Base-by-base conservation (phyloP, 345 rosid genomes). In the Leavenworthia alabamica region DNA sequence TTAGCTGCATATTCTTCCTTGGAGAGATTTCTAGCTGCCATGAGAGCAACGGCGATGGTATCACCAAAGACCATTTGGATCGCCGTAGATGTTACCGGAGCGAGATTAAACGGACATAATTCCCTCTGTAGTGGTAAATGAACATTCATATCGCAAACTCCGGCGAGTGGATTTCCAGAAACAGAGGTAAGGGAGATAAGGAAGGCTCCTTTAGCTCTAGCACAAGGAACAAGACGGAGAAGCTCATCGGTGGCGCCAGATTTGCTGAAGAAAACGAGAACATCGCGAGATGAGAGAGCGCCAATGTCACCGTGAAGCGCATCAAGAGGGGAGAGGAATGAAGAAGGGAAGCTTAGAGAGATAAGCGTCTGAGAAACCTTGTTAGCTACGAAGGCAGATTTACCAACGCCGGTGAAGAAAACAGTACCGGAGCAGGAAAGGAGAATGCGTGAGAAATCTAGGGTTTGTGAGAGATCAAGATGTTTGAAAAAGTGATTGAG, bases 1-100 rank as follows among this genome's bases (percentile, higher is more conserved):
- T 90, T 94, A 9, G 95, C 61, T 0, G 96, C 99, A 44, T 94
- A 94, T 48, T 82, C 86, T 9, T 90, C 99, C 77, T 73, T 90
- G 10, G 78, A 77, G 62, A 94, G 73, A 77, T 86, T 90, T 78
- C 83, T 77, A 2, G 99, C 96, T 0, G 76, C 90, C 99, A 90
- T 88, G 59, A 94, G 82, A 0, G 99, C 99, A 35, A 90, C 85
- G 19, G 99, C 95, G 27, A 94, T 92, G 11, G 99, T 90, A 70
- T 94, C 99, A 52, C 99, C 99, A 16, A 94, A 94, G n/a, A 94
- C 88, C 97, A 94, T 94, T 79, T 94, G 99, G 16, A 94, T 94
- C 29, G 95, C 99, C 12, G 89, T 90, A 9, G 99, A 94, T 3
- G 99, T 94, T 12, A 90, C 99, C 11, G 97, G 99, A 4, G 96